Evolutionary conservation across 108 stramenopile genomes (phyloP), one percentile per base, ranked within the genome.

Genomic region (Licmophora abbreviata): DNA sequence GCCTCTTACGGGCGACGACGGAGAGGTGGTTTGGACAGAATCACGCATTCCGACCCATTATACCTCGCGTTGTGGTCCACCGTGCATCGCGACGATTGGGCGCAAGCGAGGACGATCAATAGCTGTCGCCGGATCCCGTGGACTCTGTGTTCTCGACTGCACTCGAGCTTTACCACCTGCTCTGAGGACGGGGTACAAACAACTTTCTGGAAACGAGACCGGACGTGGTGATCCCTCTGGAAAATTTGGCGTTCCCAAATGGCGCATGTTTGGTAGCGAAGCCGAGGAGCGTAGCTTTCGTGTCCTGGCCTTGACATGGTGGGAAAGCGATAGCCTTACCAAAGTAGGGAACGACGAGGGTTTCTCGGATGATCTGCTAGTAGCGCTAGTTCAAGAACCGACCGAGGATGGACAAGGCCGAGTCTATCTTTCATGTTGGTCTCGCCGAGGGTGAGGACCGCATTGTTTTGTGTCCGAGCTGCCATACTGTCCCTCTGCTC

Each of bases 181-280:
- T 3, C 38, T 40, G 15, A 2, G 38, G 20, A 40, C 15, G 15
- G 38, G 18, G 3, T n/a, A n/a, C n/a, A n/a, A n/a, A n/a, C n/a
- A n/a, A n/a, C n/a, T n/a, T n/a, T n/a, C n/a, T n/a, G n/a, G n/a
- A n/a, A n/a, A n/a, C n/a, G n/a, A n/a, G n/a, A n/a, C n/a, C n/a
- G n/a, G n/a, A n/a, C n/a, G n/a, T n/a, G n/a, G n/a, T n/a, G n/a
- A n/a, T n/a, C n/a, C n/a, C n/a, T n/a, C n/a, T n/a, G n/a, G n/a
- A n/a, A n/a, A n/a, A n/a, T n/a, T n/a, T n/a, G n/a, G n/a, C n/a
- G n/a, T n/a, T n/a, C 38, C 38, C 38, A 40, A 40, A 5, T 50
- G 48, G 48, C 29, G 29, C 7, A 29, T 50, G 28, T 50, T 50
- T 8, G n/a, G 15, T 18, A 28, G 48, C 20, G 18, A 15, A 50